Evolutionary conservation across 768 basidiomycete species (phyloP), one percentile per base, ranked within the genome.

Genomic region (Guyanaporus albipodus): DNA sequence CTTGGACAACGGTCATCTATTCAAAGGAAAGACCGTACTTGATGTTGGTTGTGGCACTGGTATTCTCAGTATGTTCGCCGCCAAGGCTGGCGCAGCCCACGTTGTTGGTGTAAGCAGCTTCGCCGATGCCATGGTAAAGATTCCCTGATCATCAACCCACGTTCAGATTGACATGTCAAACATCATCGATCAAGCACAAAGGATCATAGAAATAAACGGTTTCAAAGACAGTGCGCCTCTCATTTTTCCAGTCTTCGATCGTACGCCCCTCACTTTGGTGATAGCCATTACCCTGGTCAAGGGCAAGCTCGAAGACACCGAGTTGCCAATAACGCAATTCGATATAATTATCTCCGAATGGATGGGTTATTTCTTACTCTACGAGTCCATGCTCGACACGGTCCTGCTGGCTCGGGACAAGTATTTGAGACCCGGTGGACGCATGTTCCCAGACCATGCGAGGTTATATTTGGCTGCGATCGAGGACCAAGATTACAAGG

Each of bases 301-400:
- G 71, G 94, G 95, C 48, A 99, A 99, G 71, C 85, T 99, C 50
- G 95, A 99, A 67, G 95, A 99, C 37, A 73, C 83, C 40, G 82
- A 83, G 49, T 78, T 98, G 34, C 95, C 95, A 12, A 81, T 95
- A 61, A 72, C 88, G 52, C 74, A 94, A 67, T 97, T 92, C 64
- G 96, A 99, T 67, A 97, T 99, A 71, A 96, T 99, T 72, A 90
- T 99, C 64, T 96, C 93, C 51, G 96, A 99, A 68, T 99, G 95
- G 96, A 99, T 99, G 96, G 96, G 96, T 34, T 99, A 99, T 72
- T 97, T 98, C 79, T 75, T 98, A 40, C 81, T 99, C 27, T 98
- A 98, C 74, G 96, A 98, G 68, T 94, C 92, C 61, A 98, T 99
- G 96, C 83, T 98, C 56, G 95, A 99, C 72, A 97, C 94, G 21